Evolutionary conservation across 441 rosid genomes (phyloP), one percentile per base, ranked within the genome.

Genomic region (Isatis lusitanica): DNA sequence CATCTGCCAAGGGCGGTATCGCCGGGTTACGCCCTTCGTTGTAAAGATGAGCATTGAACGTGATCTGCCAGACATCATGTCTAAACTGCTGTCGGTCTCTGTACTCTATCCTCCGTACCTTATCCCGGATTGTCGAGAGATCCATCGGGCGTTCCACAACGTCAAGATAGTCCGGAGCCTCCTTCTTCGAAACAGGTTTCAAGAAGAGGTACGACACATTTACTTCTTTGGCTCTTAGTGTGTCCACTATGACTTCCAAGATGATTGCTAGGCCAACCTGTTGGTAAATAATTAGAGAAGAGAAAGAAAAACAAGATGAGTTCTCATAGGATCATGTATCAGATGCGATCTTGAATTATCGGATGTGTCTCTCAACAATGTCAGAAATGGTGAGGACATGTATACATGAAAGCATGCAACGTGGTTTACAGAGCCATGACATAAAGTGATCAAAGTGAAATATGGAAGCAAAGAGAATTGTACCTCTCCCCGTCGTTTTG

Each of bases 401-500:
- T 9, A 67, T 6, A 24, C 47, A 31, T 31, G 59, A 61, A 53
- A 33, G 30, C 7, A 56, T 31, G 43, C 59, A n/a, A 18, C 30
- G 15, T 53, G 40, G 47, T 10, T 10, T 26, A 74, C 36, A 56
- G 73, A 24, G 12, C 21, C 11, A 24, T 46, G 9, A 53, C 16
- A 38, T 38, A 4, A 38, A 31, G 39, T 4, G 4, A 43, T 50
- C 9, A 50, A 74, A 30, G 50, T 44, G 28, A 39, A 8, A 61
- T 76, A 28, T 75, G 70, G 8, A 28, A 75, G 70, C 8, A 35
- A 51, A 80, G 44, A 68, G 40, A 62, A 31, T 55, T 46, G 68
- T 93, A 93, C 98, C 98, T 91, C 97, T 74, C 99, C 98, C 38
- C 96, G 96, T 35, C 97, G 94, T 82, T 96, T 96, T 46, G 97